Evolutionary conservation across 257 asterid genomes (phyloP).

Genomic region (Leptodermis oblonga): DNA sequence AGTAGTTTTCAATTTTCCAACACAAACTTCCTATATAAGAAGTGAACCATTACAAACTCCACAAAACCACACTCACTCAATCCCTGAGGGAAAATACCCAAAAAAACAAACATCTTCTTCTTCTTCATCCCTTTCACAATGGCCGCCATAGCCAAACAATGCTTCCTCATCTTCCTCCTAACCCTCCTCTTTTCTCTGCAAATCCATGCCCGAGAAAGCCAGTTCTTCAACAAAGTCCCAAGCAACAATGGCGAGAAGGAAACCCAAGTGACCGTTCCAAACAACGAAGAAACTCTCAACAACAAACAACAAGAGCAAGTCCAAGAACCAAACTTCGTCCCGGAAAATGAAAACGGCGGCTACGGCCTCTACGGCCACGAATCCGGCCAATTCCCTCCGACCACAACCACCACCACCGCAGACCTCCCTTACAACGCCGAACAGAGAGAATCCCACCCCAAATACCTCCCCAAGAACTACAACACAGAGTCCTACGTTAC

Average conservation of each 20-base stretch:
- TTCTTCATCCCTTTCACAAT: slow-evolving; percentile 21
- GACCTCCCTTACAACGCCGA: slow-evolving; percentile 10
- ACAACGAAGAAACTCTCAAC: slow-evolving; percentile 17
- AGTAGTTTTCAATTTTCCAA: too few species aligned
- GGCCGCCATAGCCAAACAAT: slow-evolving; percentile 44
- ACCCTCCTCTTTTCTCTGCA: slow-evolving; percentile 33
- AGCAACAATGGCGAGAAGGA: slow-evolving; percentile 25
- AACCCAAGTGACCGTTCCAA: slow-evolving; percentile 15
- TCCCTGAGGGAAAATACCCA: not conserved
- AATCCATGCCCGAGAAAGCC: slow-evolving; percentile 71
- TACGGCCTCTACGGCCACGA: slow-evolving; percentile 83
- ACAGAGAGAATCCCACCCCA: slow-evolving; percentile 26
- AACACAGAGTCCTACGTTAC: slow-evolving; percentile 70
- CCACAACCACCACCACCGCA: slow-evolving; percentile 34
- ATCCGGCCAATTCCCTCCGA: slow-evolving; percentile 57
- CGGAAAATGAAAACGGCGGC: slow-evolving; percentile 48
- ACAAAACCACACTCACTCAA: slow-evolving; percentile 13
- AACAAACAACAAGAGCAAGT: slow-evolving; percentile 36
- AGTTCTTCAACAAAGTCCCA: slow-evolving; percentile 68
- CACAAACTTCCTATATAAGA: slow-evolving; percentile 46
- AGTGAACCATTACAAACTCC: slow-evolving; percentile 20
- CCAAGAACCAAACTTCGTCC: slow-evolving; percentile 52
- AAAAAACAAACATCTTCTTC: not conserved
- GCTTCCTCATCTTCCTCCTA: slow-evolving; percentile 46
- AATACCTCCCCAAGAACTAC: slow-evolving; percentile 77